Conservation (phyloP, 495 filamentous ascomycete genomes). For the Penicillium canariense region DNA sequence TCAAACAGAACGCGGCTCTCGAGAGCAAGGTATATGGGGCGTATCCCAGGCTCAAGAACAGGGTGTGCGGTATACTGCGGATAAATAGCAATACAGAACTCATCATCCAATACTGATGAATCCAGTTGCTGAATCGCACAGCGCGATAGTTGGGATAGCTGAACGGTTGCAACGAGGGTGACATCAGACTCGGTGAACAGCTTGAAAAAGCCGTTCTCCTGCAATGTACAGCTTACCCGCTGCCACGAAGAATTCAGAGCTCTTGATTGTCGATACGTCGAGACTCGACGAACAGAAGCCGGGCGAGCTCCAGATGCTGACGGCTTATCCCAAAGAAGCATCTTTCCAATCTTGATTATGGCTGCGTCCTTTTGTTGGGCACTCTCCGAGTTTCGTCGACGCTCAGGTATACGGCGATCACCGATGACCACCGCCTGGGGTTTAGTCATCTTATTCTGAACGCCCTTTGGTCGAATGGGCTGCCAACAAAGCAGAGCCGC, state of each 20-base stretch:
- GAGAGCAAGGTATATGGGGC: conserved; percentile 73
- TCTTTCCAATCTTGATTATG: conserved; percentile 96
- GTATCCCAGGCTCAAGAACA: conserved; percentile 45
- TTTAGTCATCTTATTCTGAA: conserved; percentile 71
- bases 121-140: conserved; percentile 88
- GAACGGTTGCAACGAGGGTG: conserved; percentile 73
- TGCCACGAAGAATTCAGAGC: conserved; percentile 67
- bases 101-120: conserved; percentile 87
- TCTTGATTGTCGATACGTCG: conserved; percentile 56
- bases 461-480: conserved; percentile 73
- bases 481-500: conserved; percentile 94
- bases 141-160: conserved; percentile 83
- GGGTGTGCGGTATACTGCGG: conserved; percentile 72
- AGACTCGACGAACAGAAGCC: conserved; percentile 39
- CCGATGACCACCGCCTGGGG: conserved; percentile 53
- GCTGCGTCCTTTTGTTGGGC: conserved; percentile 68
- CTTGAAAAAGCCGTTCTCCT: conserved; percentile 94
- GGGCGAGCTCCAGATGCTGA: conserved; percentile 43
- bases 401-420: conserved; percentile 50
- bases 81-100: conserved; percentile 92
- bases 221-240: conserved; percentile 85
- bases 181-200: conserved; percentile 81
- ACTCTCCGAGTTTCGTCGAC: conserved; percentile 61
- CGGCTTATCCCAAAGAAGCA: conserved; percentile 79
- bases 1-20: conserved; percentile 89